A percentile compares a stretch with the other conserved stretches of the same genome.
Evolutionary conservation across 345 rosid species (phyloP).

Genomic region (Linum usitatissimum): DNA sequence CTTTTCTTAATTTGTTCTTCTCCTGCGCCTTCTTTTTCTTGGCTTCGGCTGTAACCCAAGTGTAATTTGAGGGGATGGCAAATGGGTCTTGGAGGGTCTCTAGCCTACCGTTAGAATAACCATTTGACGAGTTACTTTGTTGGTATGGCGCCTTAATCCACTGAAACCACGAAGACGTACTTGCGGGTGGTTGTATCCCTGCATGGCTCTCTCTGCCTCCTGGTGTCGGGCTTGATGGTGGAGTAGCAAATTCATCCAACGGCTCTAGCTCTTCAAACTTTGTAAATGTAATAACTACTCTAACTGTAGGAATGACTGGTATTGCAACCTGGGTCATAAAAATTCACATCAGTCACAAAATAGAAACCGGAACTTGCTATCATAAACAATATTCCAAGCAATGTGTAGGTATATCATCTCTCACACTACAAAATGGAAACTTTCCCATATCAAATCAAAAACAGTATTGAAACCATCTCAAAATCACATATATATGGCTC

Average conservation of each 20-base stretch:
- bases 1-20: conserved; percentile 63
- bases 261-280: conserved; percentile 87
- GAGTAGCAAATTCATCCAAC: conserved; percentile 74
- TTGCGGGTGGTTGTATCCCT: conserved; percentile 26
- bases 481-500: no score
- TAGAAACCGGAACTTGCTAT: not conserved
- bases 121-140: conserved; percentile 37
- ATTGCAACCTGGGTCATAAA: conserved; percentile 64
- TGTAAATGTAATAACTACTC: conserved; percentile 76
- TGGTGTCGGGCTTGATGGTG: conserved; percentile 74
- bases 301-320: conserved; percentile 91
- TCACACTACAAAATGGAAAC: no score
- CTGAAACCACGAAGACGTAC: conserved; percentile 88
- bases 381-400: not conserved
- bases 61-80: conserved; percentile 59
- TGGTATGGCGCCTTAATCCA: conserved; percentile 77
- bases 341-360: not conserved
- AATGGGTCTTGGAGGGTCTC: conserved; percentile 68
- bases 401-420: no score
- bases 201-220: conserved; percentile 60
- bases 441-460: no score
- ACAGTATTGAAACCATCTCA: no score
- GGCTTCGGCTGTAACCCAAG: conserved; percentile 71
- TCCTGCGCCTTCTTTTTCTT: conserved; percentile 92
- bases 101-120: conserved; percentile 41